Conservation (phyloP, 2,329 filamentous ascomycete species). For the Dothistroma septosporum region DNA sequence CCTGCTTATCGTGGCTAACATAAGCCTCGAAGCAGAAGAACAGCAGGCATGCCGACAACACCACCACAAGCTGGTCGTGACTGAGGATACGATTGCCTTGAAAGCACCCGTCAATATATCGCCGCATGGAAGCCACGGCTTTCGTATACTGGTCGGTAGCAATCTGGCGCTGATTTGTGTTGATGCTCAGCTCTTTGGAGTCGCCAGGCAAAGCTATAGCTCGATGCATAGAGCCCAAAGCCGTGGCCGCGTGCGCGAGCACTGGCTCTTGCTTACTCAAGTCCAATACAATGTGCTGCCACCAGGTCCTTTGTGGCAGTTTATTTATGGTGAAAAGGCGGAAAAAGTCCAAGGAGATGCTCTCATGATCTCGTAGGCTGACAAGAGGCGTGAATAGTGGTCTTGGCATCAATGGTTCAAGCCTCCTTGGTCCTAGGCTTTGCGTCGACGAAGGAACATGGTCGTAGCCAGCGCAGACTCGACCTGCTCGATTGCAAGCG, state of each 20-base stretch:
- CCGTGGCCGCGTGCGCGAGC: conserved; percentile 5
- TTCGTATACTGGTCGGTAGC: conserved; percentile 9
- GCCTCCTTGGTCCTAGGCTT: neutral
- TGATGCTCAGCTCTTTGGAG: neutral
- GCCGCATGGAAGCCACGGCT: conserved; percentile 3
- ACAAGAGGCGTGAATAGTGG: neutral
- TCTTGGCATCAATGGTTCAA: neutral
- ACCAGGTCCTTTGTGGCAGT: conserved; percentile 5
- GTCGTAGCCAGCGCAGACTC: conserved; percentile 10
- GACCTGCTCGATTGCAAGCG: conserved; percentile 1
- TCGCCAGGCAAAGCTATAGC: neutral
- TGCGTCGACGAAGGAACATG: neutral
- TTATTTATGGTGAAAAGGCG: conserved; percentile 3
- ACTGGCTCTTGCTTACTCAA: conserved; percentile 3
- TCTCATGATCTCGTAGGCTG: conserved; percentile 1
- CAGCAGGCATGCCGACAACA: conserved; percentile 11
- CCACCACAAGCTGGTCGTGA: conserved; percentile 4
- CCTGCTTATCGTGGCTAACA: conserved; percentile 9
- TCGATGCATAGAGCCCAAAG: conserved; percentile 8
- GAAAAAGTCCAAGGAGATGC: conserved; percentile 7
- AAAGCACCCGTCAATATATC: conserved; percentile 4
- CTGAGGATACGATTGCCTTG: neutral
- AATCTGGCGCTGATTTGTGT: neutral
- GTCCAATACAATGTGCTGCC: conserved; percentile 8
- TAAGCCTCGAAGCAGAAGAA: conserved; percentile 16